phyloP scores from a whole-genome alignment of 495 filamentous ascomycete species.

The Penicillium chermesinum region DNA sequence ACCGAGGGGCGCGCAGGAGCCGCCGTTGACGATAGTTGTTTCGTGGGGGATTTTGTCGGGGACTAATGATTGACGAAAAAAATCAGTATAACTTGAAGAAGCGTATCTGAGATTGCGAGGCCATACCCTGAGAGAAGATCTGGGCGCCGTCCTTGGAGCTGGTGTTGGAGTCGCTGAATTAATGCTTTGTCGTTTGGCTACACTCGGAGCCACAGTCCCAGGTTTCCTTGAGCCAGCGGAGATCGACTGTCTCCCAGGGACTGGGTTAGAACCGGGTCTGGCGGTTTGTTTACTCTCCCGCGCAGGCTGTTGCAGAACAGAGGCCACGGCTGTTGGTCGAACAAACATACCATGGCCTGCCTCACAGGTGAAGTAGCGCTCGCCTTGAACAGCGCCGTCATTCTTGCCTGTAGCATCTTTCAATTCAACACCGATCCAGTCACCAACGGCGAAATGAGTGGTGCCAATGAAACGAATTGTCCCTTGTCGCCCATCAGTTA shows the following conservation, averaged over 20 bases:
- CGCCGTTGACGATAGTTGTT: conserved; percentile 57
- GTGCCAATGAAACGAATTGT: conserved; percentile 75
- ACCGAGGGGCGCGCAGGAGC: conserved; percentile 44
- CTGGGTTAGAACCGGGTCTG: conserved; percentile 21
- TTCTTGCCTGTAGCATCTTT: conserved; percentile 85
- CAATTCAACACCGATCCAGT: conserved; percentile 90
- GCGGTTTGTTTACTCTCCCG: conserved; percentile 35
- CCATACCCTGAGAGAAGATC: conserved; percentile 58
- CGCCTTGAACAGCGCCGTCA: conserved; percentile 83
- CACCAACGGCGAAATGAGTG: conserved; percentile 71
- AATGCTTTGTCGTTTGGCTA: conserved; percentile 59
- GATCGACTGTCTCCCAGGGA: conserved; percentile 29
- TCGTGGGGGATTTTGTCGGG: conserved; percentile 75
- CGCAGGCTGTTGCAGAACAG: conserved; percentile 54
- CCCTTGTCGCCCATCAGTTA: conserved; percentile 70
- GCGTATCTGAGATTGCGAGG: background rate
- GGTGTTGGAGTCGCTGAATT: conserved; percentile 65
- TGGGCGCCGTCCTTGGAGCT: conserved; percentile 41
- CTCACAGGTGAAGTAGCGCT: conserved; percentile 84
- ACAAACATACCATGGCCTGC: conserved; percentile 86
- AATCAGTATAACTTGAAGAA: conserved; percentile 4
- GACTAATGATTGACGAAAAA: conserved; percentile 43
- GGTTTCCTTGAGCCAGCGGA: conserved; percentile 33
- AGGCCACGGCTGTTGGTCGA: conserved; percentile 53
- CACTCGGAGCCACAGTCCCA: conserved; percentile 42